Conservation (phyloP, 495 filamentous ascomycete genomes). For the Pyrenula aspistea region DNA sequence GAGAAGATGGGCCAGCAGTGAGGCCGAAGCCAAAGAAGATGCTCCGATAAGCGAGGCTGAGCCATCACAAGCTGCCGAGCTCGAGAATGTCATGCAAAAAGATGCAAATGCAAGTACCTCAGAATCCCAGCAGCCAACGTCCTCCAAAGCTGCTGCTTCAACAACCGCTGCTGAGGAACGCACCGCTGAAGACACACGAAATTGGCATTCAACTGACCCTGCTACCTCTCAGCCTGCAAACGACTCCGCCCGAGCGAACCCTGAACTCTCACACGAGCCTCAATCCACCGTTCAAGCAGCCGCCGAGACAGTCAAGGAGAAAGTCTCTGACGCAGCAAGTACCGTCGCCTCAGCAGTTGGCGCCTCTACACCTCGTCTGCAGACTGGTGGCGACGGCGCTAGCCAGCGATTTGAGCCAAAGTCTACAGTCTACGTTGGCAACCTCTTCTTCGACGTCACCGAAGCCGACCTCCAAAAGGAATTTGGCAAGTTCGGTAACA, state of each 20-base stretch:
- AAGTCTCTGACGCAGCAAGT: neutral
- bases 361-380: no score
- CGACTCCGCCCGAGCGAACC: neutral
- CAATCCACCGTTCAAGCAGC: neutral
- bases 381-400: neutral
- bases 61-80: neutral
- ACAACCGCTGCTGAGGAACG: neutral
- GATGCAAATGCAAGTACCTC: neutral
- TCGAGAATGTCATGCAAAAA: neutral
- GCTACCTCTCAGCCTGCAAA: neutral
- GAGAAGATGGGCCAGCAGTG: neutral
- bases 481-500: slow-evolving; percentile 53
- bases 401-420: slow-evolving; percentile 11
- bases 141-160: neutral
- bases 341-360: neutral
- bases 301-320: neutral
- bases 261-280: neutral
- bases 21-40: slow-evolving; percentile 1
- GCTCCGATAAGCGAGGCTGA: neutral
- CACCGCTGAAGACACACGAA: neutral
- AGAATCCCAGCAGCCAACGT: neutral
- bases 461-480: slow-evolving; percentile 55
- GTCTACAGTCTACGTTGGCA: slow-evolving; percentile 61
- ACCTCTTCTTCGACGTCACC: slow-evolving; percentile 75
- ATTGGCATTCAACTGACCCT: neutral